Evolutionary conservation across 805 yeast species (phyloP), one percentile per base, ranked within the genome.

Genomic region (Torulaspora delbrueckii): DNA sequence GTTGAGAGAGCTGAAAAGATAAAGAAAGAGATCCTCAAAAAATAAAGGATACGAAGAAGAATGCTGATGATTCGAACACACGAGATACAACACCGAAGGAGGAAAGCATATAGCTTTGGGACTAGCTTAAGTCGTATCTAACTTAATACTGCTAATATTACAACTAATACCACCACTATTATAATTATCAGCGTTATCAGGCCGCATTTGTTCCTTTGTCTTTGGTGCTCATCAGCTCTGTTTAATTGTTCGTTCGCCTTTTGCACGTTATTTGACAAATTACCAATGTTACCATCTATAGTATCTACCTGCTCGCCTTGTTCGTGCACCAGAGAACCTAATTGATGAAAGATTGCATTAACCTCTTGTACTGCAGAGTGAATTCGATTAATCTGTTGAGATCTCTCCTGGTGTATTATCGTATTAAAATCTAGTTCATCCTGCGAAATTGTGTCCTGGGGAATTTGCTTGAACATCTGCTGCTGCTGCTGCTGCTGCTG

Each of bases 241-340:
- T 63, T 65, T 40, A 90, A 71, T 58, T 89, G 95, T 16, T 76
- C 74, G 25, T 79, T 75, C 0, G 96, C 96, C 43, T 75, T 75
- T 45, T 81, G 82, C 5, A 86, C 76, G 56, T 86, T 83, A 18
- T 70, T 74, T 5, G 82, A 78, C 48, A 84, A 70, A 37, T 75
- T 78, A 22, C 81, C 67, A 37, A 90, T 72, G 64, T 88, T 88
- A 50, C 83, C 87, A 59, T 88, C 96, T 13, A 90, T 79, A 0
- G 89, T 79, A 58, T 88, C 95, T 13, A 90, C 74, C 54, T 86
- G 89, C 25, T 77, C 81, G 5, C 96, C 96, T 62, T 90, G 97
- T 63, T 87, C 90, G 42, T 75, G 72, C 2, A 90, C 93, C 56
- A 90, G 68, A 31, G 79, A 75, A 12, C 89, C 88, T 46, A 90